These are phyloP conservation scores for Neocatenulostroma microsporum DNA, from an alignment of 2,329 filamentous ascomycete species.

Conservation along the genomic window DNA sequence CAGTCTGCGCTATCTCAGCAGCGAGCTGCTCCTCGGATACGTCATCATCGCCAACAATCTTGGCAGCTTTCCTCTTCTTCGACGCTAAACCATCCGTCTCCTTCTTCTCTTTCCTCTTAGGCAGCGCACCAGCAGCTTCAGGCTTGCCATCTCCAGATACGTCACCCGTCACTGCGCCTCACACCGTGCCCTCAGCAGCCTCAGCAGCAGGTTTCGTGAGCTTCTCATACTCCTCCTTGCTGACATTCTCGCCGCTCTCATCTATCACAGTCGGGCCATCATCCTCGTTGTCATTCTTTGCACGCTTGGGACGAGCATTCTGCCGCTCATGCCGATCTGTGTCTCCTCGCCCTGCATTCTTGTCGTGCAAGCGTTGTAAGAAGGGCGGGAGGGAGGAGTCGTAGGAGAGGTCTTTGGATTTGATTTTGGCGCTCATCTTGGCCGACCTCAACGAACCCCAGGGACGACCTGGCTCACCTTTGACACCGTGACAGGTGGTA, in stretches of 20 bases:
- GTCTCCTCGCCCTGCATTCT: constrained; percentile 43
- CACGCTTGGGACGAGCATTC: constrained; percentile 40
- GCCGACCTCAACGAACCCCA: no score
- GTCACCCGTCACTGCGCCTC: constrained; percentile 14
- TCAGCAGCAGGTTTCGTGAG: constrained; percentile 24
- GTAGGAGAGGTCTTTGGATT: constrained; percentile 61
- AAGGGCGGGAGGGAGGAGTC: constrained; percentile 45
- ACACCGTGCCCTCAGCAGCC: constrained; percentile 7
- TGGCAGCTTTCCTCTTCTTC: constrained; percentile 32
- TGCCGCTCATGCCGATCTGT: constrained; percentile 38
- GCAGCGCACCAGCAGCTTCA: constrained; percentile 20
- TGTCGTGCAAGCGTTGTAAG: constrained; percentile 44
- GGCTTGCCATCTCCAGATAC: constrained; percentile 13
- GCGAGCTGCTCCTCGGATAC: constrained; percentile 10
- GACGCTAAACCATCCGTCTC: constrained; percentile 18
- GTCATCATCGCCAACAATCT: constrained; percentile 27
- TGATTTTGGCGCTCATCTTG: constrained; percentile 44
- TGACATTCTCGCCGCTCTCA: constrained; percentile 56
- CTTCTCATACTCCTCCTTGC: constrained; percentile 43
- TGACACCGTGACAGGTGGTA: no score
- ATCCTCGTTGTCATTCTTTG: constrained; percentile 61
- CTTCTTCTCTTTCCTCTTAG: constrained; percentile 9
- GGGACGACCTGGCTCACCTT: no score
- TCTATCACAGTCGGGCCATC: constrained; percentile 71
- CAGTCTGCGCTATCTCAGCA: neutral